Conservation (phyloP, 2,329 filamentous ascomycete species). For the Alternaria infectoria region DNA sequence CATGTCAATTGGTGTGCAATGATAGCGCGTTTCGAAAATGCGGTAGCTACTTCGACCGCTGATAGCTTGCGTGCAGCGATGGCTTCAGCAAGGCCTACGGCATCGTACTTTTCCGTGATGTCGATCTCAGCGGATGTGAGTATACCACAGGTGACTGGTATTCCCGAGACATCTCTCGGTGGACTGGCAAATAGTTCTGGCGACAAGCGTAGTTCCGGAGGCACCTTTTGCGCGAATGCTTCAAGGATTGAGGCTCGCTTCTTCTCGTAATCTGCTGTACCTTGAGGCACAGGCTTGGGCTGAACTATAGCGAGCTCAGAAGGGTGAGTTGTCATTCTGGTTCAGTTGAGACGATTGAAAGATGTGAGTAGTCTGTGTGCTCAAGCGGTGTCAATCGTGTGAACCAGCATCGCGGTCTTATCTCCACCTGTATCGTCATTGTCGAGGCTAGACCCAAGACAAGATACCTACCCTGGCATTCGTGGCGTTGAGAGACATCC, state of each 20-base stretch:
- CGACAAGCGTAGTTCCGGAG: conserved; percentile 15
- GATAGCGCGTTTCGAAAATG: conserved; percentile 28
- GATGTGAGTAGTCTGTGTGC: background rate
- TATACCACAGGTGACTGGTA: conserved; percentile 48
- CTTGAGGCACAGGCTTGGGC: conserved; percentile 19
- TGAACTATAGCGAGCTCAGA: conserved; percentile 14
- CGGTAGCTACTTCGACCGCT: conserved; percentile 48
- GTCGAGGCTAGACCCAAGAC: background rate
- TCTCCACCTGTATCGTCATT: background rate
- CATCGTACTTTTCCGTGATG: conserved; percentile 58
- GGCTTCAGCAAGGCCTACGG: conserved; percentile 49
- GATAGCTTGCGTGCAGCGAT: conserved; percentile 48
- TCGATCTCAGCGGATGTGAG: conserved; percentile 54
- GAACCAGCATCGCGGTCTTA: background rate
- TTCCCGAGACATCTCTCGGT: conserved; percentile 26
- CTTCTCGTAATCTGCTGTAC: conserved; percentile 25
- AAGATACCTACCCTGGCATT: background rate
- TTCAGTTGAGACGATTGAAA: background rate
- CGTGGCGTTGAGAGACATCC: background rate
- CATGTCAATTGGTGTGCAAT: conserved; percentile 24
- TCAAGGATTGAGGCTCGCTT: conserved; percentile 21
- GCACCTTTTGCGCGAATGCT: conserved; percentile 21
- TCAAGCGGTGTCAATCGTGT: background rate
- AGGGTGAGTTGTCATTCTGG: conserved; percentile 4
- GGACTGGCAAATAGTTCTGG: conserved; percentile 15